phyloP scores from a whole-genome alignment of 2,329 filamentous ascomycete genomes.

The Colletotrichum sojae region DNA sequence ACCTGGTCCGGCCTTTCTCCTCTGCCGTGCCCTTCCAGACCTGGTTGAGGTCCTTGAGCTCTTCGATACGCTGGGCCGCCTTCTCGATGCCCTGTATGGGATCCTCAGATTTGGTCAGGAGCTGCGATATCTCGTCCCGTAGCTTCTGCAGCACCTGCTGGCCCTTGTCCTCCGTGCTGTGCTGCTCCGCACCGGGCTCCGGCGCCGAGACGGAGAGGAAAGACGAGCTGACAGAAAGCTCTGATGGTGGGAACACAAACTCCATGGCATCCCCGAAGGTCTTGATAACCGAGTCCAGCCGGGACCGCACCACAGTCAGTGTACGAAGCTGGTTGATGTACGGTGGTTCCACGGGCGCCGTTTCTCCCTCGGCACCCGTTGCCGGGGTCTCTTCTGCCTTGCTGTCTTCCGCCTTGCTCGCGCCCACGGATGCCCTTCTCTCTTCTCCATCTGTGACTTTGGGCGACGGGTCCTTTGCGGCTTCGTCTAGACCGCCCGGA shows the following conservation, averaged over 20 bases:
- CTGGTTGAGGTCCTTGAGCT: constrained; percentile 80
- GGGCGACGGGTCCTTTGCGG: constrained; percentile 33
- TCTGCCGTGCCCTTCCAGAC: constrained; percentile 98
- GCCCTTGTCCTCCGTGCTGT: constrained; percentile 87
- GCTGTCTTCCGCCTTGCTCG: constrained; percentile 13
- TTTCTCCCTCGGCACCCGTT: constrained; percentile 35
- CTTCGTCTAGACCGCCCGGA: constrained; percentile 62
- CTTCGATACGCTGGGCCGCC: constrained; percentile 81
- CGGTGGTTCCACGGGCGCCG: constrained; percentile 64
- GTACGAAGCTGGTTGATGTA: constrained; percentile 87
- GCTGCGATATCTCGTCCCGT: constrained; percentile 77
- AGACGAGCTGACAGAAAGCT: constrained; percentile 85
- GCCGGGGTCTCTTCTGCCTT: constrained; percentile 24
- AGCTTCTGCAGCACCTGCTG: constrained; percentile 82
- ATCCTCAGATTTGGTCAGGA: constrained; percentile 72
- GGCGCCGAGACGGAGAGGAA: constrained; percentile 93
- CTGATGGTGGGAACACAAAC: constrained; percentile 91
- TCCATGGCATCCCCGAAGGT: constrained; percentile 97
- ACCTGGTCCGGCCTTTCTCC: constrained; percentile 85
- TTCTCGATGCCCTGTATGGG: constrained; percentile 78
- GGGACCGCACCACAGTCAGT: constrained; percentile 83
- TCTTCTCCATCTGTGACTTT: constrained; percentile 33
- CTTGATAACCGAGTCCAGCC: constrained; percentile 91
- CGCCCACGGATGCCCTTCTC: constrained; percentile 23
- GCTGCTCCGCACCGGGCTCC: constrained; percentile 71